Conservation (phyloP, 73 alveolate genomes). For the Paramecium bursaria region DNA sequence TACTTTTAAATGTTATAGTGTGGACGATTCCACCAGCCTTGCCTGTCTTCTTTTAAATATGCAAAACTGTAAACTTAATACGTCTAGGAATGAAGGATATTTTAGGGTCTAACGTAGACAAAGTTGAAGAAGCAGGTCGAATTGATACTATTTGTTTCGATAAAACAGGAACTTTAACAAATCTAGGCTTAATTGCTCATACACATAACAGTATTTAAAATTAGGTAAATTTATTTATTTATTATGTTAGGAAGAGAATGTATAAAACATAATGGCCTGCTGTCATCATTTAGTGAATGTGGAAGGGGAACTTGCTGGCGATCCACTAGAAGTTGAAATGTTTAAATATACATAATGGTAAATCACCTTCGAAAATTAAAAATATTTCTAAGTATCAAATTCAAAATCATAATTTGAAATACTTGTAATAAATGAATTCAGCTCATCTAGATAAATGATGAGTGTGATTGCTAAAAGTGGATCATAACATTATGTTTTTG, state of each 20-base stretch:
- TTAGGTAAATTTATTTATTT: neutral
- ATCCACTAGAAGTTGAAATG: conserved; percentile 70
- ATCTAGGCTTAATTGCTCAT: conserved; percentile 28
- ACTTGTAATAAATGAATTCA: conserved; percentile 50
- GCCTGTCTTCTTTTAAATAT: conserved; percentile 62
- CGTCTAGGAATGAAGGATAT: conserved; percentile 71
- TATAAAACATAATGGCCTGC: conserved; percentile 46
- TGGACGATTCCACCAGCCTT: conserved; percentile 70
- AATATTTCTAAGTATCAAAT: conserved; percentile 5
- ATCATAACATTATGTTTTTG: conserved; percentile 16
- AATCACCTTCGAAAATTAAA: conserved; percentile 17
- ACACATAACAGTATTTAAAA: neutral
- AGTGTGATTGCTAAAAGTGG: conserved; percentile 52
- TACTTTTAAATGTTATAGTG: conserved; percentile 55
- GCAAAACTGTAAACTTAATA: conserved; percentile 74
- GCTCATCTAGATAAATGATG: conserved; percentile 60
- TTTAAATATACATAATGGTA: conserved; percentile 42
- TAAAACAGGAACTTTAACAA: conserved; percentile 72
- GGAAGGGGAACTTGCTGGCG: conserved; percentile 61
- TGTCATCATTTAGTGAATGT: conserved; percentile 54
- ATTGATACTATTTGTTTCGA: conserved; percentile 82
- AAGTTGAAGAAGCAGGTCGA: conserved; percentile 78
- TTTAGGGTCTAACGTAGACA: conserved; percentile 76
- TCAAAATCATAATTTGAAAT: conserved; percentile 19
- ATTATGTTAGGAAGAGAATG: neutral